Evolutionary conservation across 345 rosid species (phyloP).

Genomic region (Hibiscus tridactylites): DNA sequence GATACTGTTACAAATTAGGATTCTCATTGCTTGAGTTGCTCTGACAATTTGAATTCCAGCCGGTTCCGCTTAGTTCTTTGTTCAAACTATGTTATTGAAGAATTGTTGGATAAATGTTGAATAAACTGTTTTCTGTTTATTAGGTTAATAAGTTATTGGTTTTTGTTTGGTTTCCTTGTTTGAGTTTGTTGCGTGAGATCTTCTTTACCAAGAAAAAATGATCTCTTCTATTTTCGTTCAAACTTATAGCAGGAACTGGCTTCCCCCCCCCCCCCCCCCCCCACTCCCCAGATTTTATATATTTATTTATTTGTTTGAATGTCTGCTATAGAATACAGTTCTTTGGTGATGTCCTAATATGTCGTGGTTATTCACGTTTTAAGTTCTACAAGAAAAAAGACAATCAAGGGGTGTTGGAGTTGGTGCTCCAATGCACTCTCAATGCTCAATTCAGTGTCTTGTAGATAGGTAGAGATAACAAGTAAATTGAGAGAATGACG

Average conservation of each 20-base stretch:
- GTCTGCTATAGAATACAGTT: background rate
- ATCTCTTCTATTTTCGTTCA: background rate
- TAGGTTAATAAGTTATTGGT: background rate
- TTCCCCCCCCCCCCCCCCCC: no score
- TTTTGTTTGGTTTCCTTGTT: background rate
- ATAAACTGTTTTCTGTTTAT: background rate
- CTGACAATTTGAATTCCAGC: background rate
- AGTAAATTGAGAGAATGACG: background rate
- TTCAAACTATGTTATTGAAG: background rate
- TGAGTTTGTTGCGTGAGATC: background rate
- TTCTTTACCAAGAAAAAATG: background rate
- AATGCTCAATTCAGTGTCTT: background rate
- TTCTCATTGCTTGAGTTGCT: background rate
- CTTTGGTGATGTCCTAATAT: background rate
- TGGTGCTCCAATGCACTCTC: background rate
- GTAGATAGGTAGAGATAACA: background rate
- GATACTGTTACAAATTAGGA: background rate
- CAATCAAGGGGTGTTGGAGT: background rate
- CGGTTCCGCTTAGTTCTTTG: background rate
- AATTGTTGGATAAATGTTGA: background rate
- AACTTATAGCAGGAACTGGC: background rate
- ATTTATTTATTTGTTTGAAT: background rate
- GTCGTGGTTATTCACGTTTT: background rate
- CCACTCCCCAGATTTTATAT: background rate
- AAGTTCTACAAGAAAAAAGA: background rate